phyloP scores from a whole-genome alignment of 768 basidiomycete genomes.

The Macrolepiota fuliginosa region DNA sequence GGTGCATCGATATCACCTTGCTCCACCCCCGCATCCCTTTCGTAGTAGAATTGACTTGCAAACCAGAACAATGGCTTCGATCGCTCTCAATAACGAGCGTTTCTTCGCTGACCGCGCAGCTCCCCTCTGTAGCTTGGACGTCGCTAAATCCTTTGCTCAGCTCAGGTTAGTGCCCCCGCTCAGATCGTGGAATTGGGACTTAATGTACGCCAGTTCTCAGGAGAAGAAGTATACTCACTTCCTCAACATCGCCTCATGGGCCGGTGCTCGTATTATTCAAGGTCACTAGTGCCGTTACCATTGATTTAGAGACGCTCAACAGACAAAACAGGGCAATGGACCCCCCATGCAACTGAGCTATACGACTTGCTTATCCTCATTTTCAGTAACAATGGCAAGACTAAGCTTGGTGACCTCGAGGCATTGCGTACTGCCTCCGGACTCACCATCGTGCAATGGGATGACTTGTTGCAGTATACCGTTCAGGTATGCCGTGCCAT shows the following conservation, averaged over 20 bases:
- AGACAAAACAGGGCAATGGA: slow-evolving; percentile 65
- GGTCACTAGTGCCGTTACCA: slow-evolving; percentile 20
- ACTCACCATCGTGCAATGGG: slow-evolving; percentile 60
- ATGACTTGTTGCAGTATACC: slow-evolving; percentile 68
- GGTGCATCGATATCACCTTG: slow-evolving; percentile 15
- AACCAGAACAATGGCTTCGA: slow-evolving; percentile 24
- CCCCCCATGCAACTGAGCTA: slow-evolving; percentile 61
- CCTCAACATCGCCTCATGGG: slow-evolving; percentile 73
- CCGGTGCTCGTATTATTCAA: slow-evolving; percentile 81
- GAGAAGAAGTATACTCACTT: slow-evolving; percentile 83
- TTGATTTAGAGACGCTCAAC: background rate
- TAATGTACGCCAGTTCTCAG: slow-evolving; percentile 45
- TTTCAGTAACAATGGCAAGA: slow-evolving; percentile 56
- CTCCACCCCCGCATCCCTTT: slow-evolving; percentile 12
- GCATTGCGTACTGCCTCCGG: slow-evolving; percentile 52
- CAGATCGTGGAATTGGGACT: slow-evolving; percentile 3
- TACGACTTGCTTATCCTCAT: slow-evolving; percentile 71
- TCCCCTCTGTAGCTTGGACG: slow-evolving; percentile 73
- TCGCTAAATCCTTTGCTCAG: slow-evolving; percentile 66
- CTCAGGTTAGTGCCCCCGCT: slow-evolving; percentile 43
- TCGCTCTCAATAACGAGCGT: slow-evolving; percentile 45
- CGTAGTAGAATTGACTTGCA: background rate
- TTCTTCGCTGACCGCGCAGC: slow-evolving; percentile 75
- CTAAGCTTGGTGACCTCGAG: slow-evolving; percentile 50
- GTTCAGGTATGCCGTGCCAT: slow-evolving; percentile 51